Evolutionary conservation across 1,139 yeast species (phyloP), one percentile per base, ranked within the genome.

Genomic region (Debaryomycetaceae sp.): DNA sequence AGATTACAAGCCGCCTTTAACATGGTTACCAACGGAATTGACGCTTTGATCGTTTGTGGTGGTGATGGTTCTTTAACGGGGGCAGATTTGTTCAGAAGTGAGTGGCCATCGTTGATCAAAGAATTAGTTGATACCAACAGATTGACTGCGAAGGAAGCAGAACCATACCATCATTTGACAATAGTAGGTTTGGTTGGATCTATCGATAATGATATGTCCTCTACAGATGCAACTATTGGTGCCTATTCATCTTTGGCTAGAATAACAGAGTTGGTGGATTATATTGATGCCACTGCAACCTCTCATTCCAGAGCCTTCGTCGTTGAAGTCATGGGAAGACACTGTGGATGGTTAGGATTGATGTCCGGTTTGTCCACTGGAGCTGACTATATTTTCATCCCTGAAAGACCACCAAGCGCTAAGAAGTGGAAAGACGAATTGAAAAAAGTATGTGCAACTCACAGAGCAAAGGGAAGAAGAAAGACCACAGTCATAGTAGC

Each of bases 51-150:
- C 56, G 97, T 93, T n/a, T 89, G 97, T 70, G 99, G 99, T 59
- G 99, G 99, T 69, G 99, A 93, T 62, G 99, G 99, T 45, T 90
- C 98, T 0, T 75, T 93, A 54, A 93, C 99, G 1, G 99, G 99
- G 56, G 99, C 99, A 11, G 98, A 93, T 63, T 72, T 87, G 50
- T 90, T 93, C 73, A 82, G 99, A 63, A 68, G 81, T 33, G 98
- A 93, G 67, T 93, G 99, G 99, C 96, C 97, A 5, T 77, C 87
- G 14, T 78, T 93, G 55, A 71, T 91, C 42, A 66, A 77, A 34
- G 97, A 93, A 64, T 77, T 93, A 52, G 71, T 76, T 38, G 70
- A 69, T 1, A 74, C 66, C 6, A 76, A 78, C 5, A 72, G 70
- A 52, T 76, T 91, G 49, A 70, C 91, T 9, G 49, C 64, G 27